Base-by-base conservation (phyloP, 768 basidiomycete species). In the Naematelia encephala region DNA sequence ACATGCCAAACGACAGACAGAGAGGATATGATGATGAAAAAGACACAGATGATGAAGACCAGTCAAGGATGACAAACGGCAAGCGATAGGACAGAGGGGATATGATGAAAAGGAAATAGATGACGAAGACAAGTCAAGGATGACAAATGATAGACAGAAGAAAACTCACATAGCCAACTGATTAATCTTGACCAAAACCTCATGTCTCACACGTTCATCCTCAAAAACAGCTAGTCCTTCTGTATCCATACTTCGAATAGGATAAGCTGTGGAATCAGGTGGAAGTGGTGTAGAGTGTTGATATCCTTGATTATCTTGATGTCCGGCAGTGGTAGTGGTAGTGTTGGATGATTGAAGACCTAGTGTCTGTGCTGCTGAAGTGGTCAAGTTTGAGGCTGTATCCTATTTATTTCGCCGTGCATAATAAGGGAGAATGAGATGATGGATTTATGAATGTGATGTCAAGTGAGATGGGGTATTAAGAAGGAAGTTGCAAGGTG, bases 161-260 rank as follows among this genome's bases (percentile, higher is more conserved):
- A 12, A 45, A 11, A 68, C 70, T 61, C 53, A 72, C 70, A 61
- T 45, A 19, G 70, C 73, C 48, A 74, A 64, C 57, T 74, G 63
- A 53, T 74, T 74, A 56, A 74, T 66, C 67, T 74, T 70, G 28
- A 74, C 69, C 62, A 75, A 55, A 3, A 72, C 61, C 53, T 67
- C 73, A 59, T 75, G 73, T 46, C 67, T 62, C 14, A 75, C 69
- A 4, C 51, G 49, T 26, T 67, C 49, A 44, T 61, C 59, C 49
- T 71, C 71, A 66, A 75, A 73, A 8, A 75, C 69, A 1, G 29
- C 60, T 47, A 70, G 55, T 16, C 65, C 71, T 3, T 66, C 73
- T 2, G 51, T 22, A 48, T 73, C 73, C 57, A 75, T 64, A 49
- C 59, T 61, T 34, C 51, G 56, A 19, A 73, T 60, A 22, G 50